A percentile compares a stretch with the other conserved stretches of the same genome.
These are phyloP conservation scores for Exophiala phaeomuriformis DNA, from an alignment of 2,329 filamentous ascomycete species.

Conservation along the genomic window DNA sequence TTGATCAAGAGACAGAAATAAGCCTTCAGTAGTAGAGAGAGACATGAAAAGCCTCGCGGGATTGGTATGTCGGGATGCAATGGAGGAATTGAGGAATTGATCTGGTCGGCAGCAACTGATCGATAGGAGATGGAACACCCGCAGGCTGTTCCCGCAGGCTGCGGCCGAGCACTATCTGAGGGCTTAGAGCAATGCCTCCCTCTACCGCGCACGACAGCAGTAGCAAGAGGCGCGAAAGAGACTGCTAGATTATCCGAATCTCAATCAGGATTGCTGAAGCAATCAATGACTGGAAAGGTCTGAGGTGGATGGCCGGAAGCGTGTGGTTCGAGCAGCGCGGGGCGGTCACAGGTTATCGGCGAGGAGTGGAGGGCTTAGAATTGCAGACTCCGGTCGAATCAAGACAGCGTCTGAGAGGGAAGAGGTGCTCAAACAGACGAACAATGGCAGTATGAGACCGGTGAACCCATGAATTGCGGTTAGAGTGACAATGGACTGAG, in stretches of 20 bases:
- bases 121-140: background rate
- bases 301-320: conserved; percentile 2
- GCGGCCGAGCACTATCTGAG: background rate
- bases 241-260: background rate
- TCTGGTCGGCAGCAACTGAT: background rate
- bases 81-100: background rate
- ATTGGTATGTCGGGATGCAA: background rate
- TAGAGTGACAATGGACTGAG: background rate
- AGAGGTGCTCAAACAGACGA: too few species aligned
- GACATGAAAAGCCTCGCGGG: background rate
- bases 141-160: background rate
- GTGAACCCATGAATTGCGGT: background rate
- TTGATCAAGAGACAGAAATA: conserved; percentile 67
- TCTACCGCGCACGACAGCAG: conserved; percentile 6
- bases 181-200: background rate
- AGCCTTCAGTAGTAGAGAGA: conserved; percentile 31
- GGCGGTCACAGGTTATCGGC: background rate
- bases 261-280: background rate
- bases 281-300: background rate
- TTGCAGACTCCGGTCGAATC: too few species aligned
- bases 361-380: background rate
- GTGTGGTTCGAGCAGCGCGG: conserved; percentile 2
- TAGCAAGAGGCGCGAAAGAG: conserved; percentile 5
- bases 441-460: too few species aligned
- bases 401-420: too few species aligned